Base-by-base conservation (phyloP, 805 yeast species). In the Lipomyces lipofer region DNA sequence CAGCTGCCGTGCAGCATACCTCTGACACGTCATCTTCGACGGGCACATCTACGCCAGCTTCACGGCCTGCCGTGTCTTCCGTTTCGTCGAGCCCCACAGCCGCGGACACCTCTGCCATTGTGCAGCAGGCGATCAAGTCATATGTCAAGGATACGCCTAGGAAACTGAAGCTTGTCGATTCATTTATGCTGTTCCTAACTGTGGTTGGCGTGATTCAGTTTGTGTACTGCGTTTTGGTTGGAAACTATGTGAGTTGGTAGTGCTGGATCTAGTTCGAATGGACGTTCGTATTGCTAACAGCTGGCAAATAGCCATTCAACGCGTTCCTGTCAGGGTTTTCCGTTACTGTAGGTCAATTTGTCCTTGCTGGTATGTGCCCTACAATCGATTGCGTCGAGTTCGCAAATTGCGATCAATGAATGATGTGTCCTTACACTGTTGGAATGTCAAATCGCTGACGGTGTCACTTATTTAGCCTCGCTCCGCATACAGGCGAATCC, bases 261-360 rank as follows among this genome's bases (percentile, higher is more conserved):
- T n/a, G n/a, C n/a, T n/a, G n/a, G n/a, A 4, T 21, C 10, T n/a
- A 19, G 29, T n/a, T 15, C 12, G 24, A 44, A 21, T 47, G 7
- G 12, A n/a, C 13, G 33, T n/a, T 29, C 8, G 33, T 8, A 28
- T n/a, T 22, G 4, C 24, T n/a, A 43, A 19, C 15, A n/a, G n/a
- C n/a, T n/a, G n/a, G 12, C 13, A 27, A 47, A 5, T 47, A 71
- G 79, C 99, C 99, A 15, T 94, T 94, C 79, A 94, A 94, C 72
- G 98, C 97, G 22, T 94, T 94, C 68, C 77, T 94, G 56, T 92
- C 96, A 19, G 98, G 98, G 1, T 94, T 94, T 68, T 80, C 86
- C 51, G 76, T 89, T 21, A 88, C 97, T 43, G 97, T 94, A 47
- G 98, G 96, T 12, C 98, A 94, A 71, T 94, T 94, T 69, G 98